phyloP scores from a whole-genome alignment of 495 filamentous ascomycete genomes.

The Neurospora pannonica region DNA sequence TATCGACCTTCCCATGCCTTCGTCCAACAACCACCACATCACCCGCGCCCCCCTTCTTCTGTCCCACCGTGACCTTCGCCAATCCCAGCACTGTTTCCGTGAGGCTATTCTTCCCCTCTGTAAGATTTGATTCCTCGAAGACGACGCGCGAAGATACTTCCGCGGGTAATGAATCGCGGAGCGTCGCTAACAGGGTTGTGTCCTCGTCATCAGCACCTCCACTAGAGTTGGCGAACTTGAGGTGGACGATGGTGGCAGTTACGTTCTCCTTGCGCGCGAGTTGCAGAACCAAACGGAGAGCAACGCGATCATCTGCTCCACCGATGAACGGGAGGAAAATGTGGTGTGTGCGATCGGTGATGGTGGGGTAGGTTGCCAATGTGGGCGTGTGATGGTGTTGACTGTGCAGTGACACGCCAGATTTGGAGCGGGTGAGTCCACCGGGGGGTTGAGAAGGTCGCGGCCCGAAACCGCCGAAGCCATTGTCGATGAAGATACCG shows the following conservation, averaged over 20 bases:
- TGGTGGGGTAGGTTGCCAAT: conserved; percentile 29
- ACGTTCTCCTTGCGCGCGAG: conserved; percentile 67
- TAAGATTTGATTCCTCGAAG: conserved; percentile 37
- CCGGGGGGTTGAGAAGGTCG: conserved; percentile 21
- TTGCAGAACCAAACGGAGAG: conserved; percentile 72
- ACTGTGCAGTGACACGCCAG: conserved; percentile 49
- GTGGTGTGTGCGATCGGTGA: conserved; percentile 64
- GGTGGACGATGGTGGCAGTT: conserved; percentile 58
- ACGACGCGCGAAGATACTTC: conserved; percentile 52
- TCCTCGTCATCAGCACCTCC: conserved; percentile 31
- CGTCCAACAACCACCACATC: conserved; percentile 72
- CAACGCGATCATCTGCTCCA: conserved; percentile 72
- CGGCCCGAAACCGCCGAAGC: conserved; percentile 44
- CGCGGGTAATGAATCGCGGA: conserved; percentile 52
- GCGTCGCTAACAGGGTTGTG: conserved; percentile 48
- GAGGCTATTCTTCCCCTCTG: conserved; percentile 11
- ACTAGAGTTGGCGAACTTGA: conserved; percentile 21
- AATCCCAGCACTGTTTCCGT: conserved; percentile 18
- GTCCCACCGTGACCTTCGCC: conserved; percentile 53
- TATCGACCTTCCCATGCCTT: conserved; percentile 26
- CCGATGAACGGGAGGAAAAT: conserved; percentile 85
- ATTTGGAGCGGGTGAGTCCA: conserved; percentile 38
- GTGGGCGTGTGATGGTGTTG: conserved; percentile 20
- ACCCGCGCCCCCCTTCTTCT: conserved; percentile 57
- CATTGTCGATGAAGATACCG: conserved; percentile 76